A percentile compares a stretch with the other conserved stretches of the same genome.
phyloP scores from a whole-genome alignment of 83 land plant species.

The Picea engelmannii region DNA sequence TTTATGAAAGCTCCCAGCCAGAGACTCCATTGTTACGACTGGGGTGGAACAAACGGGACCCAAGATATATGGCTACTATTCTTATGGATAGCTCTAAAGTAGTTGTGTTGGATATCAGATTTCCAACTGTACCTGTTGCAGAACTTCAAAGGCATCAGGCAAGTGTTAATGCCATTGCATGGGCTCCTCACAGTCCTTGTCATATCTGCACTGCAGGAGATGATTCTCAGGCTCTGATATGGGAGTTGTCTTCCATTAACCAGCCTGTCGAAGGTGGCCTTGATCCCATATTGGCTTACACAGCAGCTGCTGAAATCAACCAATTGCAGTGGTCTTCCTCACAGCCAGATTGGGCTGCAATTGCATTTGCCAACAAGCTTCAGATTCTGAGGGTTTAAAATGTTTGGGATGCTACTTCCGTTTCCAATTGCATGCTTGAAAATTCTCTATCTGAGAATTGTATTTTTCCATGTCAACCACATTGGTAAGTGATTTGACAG shows the following conservation, averaged over 20 bases:
- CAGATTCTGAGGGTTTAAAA: slow-evolving; percentile 59
- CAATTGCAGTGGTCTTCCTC: slow-evolving; percentile 85
- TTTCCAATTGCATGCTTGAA: too few species aligned
- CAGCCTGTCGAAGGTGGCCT: slow-evolving; percentile 23
- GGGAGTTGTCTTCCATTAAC: slow-evolving; percentile 55
- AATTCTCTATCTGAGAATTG: too few species aligned
- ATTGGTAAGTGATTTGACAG: too few species aligned
- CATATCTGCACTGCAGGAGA: slow-evolving; percentile 88
- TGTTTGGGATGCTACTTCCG: too few species aligned
- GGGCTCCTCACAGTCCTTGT: slow-evolving; percentile 78
- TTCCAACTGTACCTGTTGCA: slow-evolving; percentile 77
- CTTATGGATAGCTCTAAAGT: slow-evolving; percentile 75
- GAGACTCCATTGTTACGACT: slow-evolving; percentile 74
- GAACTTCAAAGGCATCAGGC: slow-evolving; percentile 83
- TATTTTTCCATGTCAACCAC: too few species aligned
- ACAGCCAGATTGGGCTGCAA: slow-evolving; percentile 81
- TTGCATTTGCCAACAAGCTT: slow-evolving; percentile 74
- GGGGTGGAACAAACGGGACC: slow-evolving; percentile 84
- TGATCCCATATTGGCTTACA: slow-evolving; percentile 69
- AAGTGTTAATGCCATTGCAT: slow-evolving; percentile 74
- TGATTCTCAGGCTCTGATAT: slow-evolving; percentile 77
- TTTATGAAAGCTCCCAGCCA: slow-evolving; percentile 83
- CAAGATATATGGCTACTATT: slow-evolving; percentile 76
- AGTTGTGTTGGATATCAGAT: slow-evolving; percentile 76
- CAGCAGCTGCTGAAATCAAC: slow-evolving; percentile 68